Percentiles rank a stretch among this genome's conserved stretches.
These are phyloP conservation scores for Arctium lappa DNA, from an alignment of 129 eudicot species.

Conservation along the genomic window DNA sequence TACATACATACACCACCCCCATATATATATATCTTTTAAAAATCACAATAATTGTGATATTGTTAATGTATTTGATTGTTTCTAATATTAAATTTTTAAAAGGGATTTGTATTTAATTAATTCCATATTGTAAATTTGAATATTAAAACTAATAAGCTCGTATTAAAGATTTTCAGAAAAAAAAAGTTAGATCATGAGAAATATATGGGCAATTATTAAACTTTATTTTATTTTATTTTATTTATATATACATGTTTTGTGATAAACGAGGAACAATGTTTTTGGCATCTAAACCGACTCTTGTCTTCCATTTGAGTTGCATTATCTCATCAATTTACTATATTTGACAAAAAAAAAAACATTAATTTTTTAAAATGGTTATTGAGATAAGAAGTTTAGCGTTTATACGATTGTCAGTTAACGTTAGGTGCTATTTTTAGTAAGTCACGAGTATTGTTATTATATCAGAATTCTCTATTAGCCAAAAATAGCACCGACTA, in stretches of 20 bases:
- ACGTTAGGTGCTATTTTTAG: not conserved
- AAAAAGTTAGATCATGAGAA: not conserved
- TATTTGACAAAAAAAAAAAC: not conserved
- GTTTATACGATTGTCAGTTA: constrained; percentile 15
- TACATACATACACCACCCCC: too few species aligned
- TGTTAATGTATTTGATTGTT: too few species aligned
- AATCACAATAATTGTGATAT: too few species aligned
- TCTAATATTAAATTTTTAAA: too few species aligned
- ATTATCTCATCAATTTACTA: not conserved
- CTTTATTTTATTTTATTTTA: not conserved
- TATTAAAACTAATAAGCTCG: not conserved
- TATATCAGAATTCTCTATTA: not conserved
- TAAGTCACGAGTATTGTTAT: not conserved
- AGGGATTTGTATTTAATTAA: too few species aligned
- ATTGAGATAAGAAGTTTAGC: not conserved
- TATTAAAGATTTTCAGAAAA: too few species aligned
- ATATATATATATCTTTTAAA: too few species aligned
- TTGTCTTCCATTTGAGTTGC: not conserved
- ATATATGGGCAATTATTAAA: not conserved
- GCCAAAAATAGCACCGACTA: not conserved
- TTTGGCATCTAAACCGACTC: constrained; percentile 8
- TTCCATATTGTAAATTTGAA: too few species aligned
- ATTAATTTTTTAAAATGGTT: not conserved
- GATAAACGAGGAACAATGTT: not conserved
- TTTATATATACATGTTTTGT: constrained; percentile 1